Evolutionary conservation across 345 rosid species (phyloP), one percentile per base, ranked within the genome.

Genomic region (Eucalyptus sideroxylon): DNA sequence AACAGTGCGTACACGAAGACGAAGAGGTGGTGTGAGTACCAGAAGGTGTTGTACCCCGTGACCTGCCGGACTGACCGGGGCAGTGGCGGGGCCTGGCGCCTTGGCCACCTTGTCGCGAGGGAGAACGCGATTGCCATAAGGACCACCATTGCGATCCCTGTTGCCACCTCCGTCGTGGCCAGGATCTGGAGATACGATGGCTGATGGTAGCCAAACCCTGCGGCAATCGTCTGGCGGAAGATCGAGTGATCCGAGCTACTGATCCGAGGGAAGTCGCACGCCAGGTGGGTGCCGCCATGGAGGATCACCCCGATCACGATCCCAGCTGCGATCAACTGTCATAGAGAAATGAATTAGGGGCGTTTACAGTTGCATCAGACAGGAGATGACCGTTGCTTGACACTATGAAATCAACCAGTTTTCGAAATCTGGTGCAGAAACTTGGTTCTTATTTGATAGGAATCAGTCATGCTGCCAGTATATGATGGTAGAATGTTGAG

Each of bases 11-110:
- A 95, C 47, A 95, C 95, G 34, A 91, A 53, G 88, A 95, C 86
- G 87, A 95, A 92, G 42, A 94, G 89, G 88, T 95, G 96, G 93
- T 95, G 95, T 26, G 95, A 95, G 92, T 94, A 95, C 96, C 96
- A 94, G 67, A 95, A 95, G 11, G 93, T 88, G 53, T 95, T 93
- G 89, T 93, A 95, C 5, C 95, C 95, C 0, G 94, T 93, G 90
- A 95, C 91, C 47, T 67, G 90, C 19, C 94, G 90, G 45, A 94
- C 88, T 4, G 96, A 92, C 89, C 91, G 93, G 6, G 96, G 95
- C 9, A 94, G 93, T 1, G 87, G 80, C 4, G 90, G 81, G 16
- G 92, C 89, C 88, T 77, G 93, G n/a, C 95, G 93, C 34, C 95
- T 90, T 16, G 95, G 93, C 96, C 95, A 93, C 65, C 86, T 94